Evolutionary conservation across 345 rosid species (phyloP).

Genomic region (Gossypium thurberi): DNA sequence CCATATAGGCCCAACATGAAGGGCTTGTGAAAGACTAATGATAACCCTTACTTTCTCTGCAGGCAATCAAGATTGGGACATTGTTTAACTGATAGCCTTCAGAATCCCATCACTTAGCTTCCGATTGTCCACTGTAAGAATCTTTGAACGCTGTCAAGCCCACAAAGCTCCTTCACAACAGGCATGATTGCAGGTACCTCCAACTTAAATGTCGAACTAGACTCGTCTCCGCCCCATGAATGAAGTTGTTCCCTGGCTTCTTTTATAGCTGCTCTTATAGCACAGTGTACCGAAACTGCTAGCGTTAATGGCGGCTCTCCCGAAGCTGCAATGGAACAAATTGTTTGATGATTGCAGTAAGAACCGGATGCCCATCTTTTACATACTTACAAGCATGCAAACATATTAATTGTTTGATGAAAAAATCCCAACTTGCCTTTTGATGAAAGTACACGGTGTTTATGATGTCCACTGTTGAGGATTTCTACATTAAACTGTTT

Average conservation of each 20-base stretch:
- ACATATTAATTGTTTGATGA: neutral
- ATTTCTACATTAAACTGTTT: conserved; percentile 65
- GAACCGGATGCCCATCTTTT: neutral
- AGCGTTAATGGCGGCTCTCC: conserved; percentile 87
- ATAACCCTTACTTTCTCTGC: no score
- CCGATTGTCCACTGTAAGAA: conserved; percentile 38
- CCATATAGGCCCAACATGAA: no score
- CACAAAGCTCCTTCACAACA: conserved; percentile 66
- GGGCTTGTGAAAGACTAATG: no score
- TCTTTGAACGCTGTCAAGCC: conserved; percentile 55
- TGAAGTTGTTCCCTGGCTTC: conserved; percentile 59
- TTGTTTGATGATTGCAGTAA: neutral
- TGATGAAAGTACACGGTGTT: conserved; percentile 71
- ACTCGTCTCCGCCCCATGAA: conserved; percentile 34
- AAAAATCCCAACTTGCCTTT: conserved; percentile 43
- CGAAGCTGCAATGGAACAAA: conserved; percentile 43
- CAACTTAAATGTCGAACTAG: conserved; percentile 29
- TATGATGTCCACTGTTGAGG: conserved; percentile 64
- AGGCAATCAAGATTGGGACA: no score
- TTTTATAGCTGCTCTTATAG: conserved; percentile 57
- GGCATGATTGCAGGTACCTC: conserved; percentile 87
- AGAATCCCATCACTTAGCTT: no score
- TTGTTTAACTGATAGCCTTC: no score
- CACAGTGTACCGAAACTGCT: conserved; percentile 81
- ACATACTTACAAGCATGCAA: no score